A percentile compares a stretch with the other conserved stretches of the same genome.
These are phyloP conservation scores for Syncephalastrum sp. DNA, from an alignment of 371 early-diverging fungal species.

Conservation along the genomic window DNA sequence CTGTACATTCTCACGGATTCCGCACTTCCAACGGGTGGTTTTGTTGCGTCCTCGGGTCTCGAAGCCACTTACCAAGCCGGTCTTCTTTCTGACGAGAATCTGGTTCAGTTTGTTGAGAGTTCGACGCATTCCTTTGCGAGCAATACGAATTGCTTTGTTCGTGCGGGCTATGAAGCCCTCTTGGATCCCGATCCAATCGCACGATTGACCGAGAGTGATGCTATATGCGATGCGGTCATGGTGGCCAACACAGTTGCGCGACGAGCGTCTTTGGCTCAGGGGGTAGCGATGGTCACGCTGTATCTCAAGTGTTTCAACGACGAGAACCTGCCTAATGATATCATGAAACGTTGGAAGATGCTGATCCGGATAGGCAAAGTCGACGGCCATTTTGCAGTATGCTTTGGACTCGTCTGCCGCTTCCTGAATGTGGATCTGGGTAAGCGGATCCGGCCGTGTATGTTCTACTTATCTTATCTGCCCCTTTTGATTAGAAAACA, in stretches of 20 bases:
- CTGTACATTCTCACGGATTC: slow-evolving; percentile 87
- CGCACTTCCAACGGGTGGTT: slow-evolving; percentile 89
- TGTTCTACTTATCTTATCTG: no score
- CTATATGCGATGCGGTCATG: slow-evolving; percentile 55
- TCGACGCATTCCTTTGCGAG: slow-evolving; percentile 67
- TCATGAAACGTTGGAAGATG: slow-evolving; percentile 57
- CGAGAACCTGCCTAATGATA: slow-evolving; percentile 17
- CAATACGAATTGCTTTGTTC: slow-evolving; percentile 68
- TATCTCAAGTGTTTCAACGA: slow-evolving; percentile 56
- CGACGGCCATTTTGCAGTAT: slow-evolving; percentile 70
- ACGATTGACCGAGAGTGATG: slow-evolving; percentile 49
- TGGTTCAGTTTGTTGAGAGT: slow-evolving; percentile 47
- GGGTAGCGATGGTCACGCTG: slow-evolving; percentile 65
- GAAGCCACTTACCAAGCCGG: slow-evolving; percentile 72
- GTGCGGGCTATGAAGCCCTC: slow-evolving; percentile 54
- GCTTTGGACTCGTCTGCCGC: slow-evolving; percentile 68
- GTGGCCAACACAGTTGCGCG: slow-evolving; percentile 66
- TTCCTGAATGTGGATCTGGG: slow-evolving; percentile 57
- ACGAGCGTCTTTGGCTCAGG: slow-evolving; percentile 75
- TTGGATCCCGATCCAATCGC: slow-evolving; percentile 34
- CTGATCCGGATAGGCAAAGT: slow-evolving; percentile 52
- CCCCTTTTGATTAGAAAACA: slow-evolving; percentile 47
- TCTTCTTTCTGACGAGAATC: slow-evolving; percentile 35
- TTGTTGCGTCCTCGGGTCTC: slow-evolving; percentile 80
- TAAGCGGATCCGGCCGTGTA: slow-evolving; percentile 10